Percentiles rank a stretch among this genome's conserved stretches.
Conservation (phyloP, 768 basidiomycete genomes). For the Auricularia sp. region DNA sequence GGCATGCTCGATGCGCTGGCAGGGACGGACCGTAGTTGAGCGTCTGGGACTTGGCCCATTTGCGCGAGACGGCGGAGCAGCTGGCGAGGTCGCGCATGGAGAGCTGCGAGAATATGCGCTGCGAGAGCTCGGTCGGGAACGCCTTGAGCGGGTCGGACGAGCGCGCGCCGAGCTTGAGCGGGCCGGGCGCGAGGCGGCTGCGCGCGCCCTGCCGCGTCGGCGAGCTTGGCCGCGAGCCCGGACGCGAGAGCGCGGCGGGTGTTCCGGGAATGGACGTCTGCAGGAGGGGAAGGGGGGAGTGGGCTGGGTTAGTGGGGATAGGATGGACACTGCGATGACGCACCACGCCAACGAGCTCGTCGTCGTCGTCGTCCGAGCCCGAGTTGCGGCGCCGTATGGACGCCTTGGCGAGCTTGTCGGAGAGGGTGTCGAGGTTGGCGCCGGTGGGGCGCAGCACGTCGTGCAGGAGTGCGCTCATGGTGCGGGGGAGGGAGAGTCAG, state of each 20-base stretch:
- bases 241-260: conserved; percentile 25
- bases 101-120: conserved; percentile 61
- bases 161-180: conserved; percentile 28
- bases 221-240: conserved; percentile 32
- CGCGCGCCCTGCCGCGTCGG: conserved; percentile 27
- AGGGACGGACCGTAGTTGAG: conserved; percentile 68
- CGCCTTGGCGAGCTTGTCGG: conserved; percentile 10
- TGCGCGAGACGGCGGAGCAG: conserved; percentile 71
- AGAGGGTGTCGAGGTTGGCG: conserved; percentile 10
- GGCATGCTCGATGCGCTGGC: conserved; percentile 1
- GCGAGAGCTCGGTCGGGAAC: conserved; percentile 74
- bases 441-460: conserved; percentile 15
- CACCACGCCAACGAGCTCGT: conserved; percentile 17
- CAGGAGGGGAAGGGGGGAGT: neutral
- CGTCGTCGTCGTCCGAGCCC: conserved; percentile 9
- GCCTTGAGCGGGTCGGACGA: conserved; percentile 51
- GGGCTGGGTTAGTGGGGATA: neutral
- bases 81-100: conserved; percentile 56
- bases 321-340: neutral
- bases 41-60: conserved; percentile 84
- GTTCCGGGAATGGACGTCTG: conserved; percentile 6
- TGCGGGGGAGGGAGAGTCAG: neutral
- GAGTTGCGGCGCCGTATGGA: conserved; percentile 4
- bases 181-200: conserved; percentile 38
- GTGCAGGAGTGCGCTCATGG: conserved; percentile 12